These are phyloP conservation scores for Tillandsia leiboldiana DNA, from an alignment of 176 grass and related monocot species.

Conservation along the genomic window DNA sequence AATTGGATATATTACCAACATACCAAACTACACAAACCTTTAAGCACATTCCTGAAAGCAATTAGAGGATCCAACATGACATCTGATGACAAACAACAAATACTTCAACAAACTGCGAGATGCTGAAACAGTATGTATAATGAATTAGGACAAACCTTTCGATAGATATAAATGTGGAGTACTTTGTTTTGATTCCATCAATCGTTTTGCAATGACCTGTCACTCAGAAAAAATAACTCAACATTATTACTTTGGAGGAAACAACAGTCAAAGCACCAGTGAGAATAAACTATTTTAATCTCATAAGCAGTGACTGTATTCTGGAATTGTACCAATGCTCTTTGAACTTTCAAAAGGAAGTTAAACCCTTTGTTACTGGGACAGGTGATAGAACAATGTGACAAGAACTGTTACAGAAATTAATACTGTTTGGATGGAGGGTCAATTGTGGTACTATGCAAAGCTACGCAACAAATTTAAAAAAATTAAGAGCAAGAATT, in stretches of 20 bases:
- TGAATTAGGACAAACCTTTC: conserved; percentile 38
- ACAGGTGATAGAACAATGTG: too few species aligned
- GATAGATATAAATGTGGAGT: conserved; percentile 94
- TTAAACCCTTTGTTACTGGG: too few species aligned
- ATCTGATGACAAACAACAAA: conserved; percentile 52
- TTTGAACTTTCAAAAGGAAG: too few species aligned
- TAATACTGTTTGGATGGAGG: too few species aligned
- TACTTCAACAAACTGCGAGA: conserved; percentile 14
- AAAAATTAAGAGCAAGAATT: too few species aligned
- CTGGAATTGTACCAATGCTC: too few species aligned
- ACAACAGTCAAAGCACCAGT: conserved; percentile 2
- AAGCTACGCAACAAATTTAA: too few species aligned
- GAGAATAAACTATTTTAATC: neutral
- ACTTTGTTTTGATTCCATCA: conserved; percentile 89
- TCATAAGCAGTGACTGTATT: too few species aligned
- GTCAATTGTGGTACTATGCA: too few species aligned
- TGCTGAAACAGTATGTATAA: conserved; percentile 3
- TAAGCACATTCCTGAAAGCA: conserved; percentile 79
- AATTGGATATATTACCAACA: conserved; percentile 9
- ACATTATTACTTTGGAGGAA: conserved; percentile 1
- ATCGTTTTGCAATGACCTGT: conserved; percentile 85
- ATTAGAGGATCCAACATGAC: conserved; percentile 86
- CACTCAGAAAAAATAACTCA: neutral
- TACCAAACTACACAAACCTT: conserved; percentile 44
- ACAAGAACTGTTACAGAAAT: too few species aligned